A percentile compares a stretch with the other conserved stretches of the same genome.
Evolutionary conservation across 164 flowering plant species (phyloP).

Genomic region (Piper betle): DNA sequence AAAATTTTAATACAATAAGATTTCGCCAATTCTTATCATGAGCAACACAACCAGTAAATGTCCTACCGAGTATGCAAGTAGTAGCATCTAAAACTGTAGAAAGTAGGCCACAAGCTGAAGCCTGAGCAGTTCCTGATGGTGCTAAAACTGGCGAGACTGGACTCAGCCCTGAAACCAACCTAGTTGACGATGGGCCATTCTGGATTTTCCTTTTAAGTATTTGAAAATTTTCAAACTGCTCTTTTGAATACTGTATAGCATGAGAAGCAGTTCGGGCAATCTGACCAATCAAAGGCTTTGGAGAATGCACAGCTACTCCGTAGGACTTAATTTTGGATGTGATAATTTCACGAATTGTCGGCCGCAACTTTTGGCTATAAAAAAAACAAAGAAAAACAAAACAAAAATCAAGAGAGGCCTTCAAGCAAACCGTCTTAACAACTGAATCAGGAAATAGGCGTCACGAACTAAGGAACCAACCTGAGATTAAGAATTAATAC

Average conservation of each 20-base stretch:
- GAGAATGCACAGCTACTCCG: slow-evolving; percentile 34
- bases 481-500: too few relatives aligned
- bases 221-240: slow-evolving; percentile 48
- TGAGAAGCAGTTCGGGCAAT: slow-evolving; percentile 24
- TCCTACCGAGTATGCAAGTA: slow-evolving; percentile 75
- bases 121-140: slow-evolving; percentile 81
- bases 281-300: slow-evolving; percentile 38
- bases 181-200: slow-evolving; percentile 53
- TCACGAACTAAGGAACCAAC: too few relatives aligned
- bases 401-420: background rate
- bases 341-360: slow-evolving; percentile 85
- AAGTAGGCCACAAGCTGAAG: slow-evolving; percentile 77
- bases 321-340: slow-evolving; percentile 76
- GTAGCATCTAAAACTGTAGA: slow-evolving; percentile 65
- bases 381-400: slow-evolving; percentile 1
- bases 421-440: background rate
- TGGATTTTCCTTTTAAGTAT: slow-evolving; percentile 59
- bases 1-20: background rate
- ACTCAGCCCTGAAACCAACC: slow-evolving; percentile 65
- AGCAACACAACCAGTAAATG: background rate
- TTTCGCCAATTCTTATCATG: background rate
- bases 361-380: slow-evolving; percentile 83
- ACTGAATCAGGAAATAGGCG: background rate
- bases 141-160: slow-evolving; percentile 96
- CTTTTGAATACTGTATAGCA: slow-evolving; percentile 45